Percentiles rank a stretch among this genome's conserved stretches.
Evolutionary conservation across 2,329 filamentous ascomycete species (phyloP).

Genomic region (Hawksworthiomyces lignivorus): DNA sequence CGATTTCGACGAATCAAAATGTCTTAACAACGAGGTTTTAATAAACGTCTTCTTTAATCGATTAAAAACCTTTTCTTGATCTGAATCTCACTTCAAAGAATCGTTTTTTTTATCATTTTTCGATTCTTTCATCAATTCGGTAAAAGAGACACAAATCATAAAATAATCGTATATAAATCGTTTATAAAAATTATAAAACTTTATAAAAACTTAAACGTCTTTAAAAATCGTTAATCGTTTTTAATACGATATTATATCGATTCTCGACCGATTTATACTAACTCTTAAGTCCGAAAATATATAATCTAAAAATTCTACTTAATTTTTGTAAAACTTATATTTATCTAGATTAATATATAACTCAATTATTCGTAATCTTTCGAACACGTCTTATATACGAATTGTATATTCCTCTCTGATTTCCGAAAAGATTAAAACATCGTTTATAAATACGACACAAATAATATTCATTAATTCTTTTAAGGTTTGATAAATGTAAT

Average conservation of each 20-base stretch:
- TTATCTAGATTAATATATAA: too few relatives aligned
- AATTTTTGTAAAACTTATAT: not conserved
- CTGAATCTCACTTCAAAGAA: not conserved
- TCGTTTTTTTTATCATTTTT: not conserved
- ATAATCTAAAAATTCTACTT: not conserved
- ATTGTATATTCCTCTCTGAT: not conserved
- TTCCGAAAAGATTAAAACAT: not conserved
- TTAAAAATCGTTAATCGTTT: not conserved
- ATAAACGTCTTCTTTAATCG: too few relatives aligned
- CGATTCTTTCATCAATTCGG: not conserved
- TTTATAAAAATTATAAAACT: not conserved
- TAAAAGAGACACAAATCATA: not conserved
- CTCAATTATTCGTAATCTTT: not conserved
- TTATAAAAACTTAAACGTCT: not conserved
- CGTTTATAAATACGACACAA: constrained; percentile 3
- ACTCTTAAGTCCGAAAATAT: not conserved
- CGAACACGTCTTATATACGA: constrained; percentile 1
- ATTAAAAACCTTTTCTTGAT: not conserved
- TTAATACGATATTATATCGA: not conserved
- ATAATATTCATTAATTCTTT: too few relatives aligned
- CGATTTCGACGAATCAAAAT: too few relatives aligned
- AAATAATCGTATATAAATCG: not conserved
- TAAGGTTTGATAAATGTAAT: too few relatives aligned
- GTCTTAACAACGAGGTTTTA: too few relatives aligned
- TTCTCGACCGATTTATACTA: not conserved